phyloP scores from a whole-genome alignment of 2,329 filamentous ascomycete genomes.

The Fusarium sp. region DNA sequence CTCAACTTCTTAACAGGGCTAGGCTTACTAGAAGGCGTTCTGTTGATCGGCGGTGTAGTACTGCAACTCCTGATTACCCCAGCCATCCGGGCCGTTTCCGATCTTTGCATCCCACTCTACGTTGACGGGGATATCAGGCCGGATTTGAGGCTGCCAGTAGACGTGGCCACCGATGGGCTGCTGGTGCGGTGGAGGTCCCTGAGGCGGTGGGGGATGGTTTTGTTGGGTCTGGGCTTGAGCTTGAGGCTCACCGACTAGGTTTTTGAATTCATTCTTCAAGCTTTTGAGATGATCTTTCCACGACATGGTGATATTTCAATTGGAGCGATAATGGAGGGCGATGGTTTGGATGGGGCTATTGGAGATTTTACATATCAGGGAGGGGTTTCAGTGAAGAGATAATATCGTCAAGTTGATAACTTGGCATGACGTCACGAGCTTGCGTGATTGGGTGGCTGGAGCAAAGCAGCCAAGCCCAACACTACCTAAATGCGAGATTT shows the following conservation, averaged over 20 bases:
- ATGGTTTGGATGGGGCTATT: no score
- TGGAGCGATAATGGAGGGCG: rapidly evolving
- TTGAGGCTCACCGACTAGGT: conserved; percentile 46
- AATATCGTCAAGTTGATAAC: not conserved
- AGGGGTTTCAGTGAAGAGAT: not conserved
- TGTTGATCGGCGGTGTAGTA: conserved; percentile 62
- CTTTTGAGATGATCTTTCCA: conserved; percentile 54
- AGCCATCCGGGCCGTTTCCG: conserved; percentile 66
- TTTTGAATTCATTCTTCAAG: conserved; percentile 53
- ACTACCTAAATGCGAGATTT: not conserved
- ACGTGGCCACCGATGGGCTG: conserved; percentile 38
- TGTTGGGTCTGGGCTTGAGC: conserved; percentile 32
- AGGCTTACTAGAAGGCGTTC: conserved; percentile 63
- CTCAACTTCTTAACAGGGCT: not conserved
- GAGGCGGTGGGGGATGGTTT: conserved; percentile 34
- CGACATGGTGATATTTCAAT: conserved; percentile 39
- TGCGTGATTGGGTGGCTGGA: conserved; percentile 24
- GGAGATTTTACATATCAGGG: not conserved
- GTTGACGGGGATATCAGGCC: conserved; percentile 57
- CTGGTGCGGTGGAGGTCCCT: conserved; percentile 36
- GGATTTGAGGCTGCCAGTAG: conserved; percentile 66
- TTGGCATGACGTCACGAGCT: conserved; percentile 31
- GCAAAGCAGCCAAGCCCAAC: conserved; percentile 1
- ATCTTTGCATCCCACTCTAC: conserved; percentile 66
- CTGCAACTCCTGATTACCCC: conserved; percentile 71